Evolutionary conservation across 352 stramenopile species (phyloP).

Genomic region (Thraustochytrium striatum): DNA sequence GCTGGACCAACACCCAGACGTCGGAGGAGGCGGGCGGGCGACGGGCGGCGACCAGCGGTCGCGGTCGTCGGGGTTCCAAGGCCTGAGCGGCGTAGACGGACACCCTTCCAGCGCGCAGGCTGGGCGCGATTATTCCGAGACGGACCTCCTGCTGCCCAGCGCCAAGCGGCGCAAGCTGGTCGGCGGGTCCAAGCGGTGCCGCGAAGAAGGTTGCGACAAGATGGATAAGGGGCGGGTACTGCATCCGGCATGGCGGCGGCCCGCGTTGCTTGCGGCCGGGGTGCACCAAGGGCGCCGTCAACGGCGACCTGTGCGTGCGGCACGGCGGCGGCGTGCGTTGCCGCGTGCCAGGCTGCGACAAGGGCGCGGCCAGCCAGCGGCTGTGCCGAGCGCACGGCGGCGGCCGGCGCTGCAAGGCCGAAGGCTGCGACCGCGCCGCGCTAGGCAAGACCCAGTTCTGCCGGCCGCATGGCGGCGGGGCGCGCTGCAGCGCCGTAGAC

Average conservation of each 20-base stretch:
- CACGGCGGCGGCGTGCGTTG: conserved; percentile 78
- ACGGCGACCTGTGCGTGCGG: conserved; percentile 66
- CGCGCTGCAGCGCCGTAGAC: background rate
- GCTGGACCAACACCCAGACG: background rate
- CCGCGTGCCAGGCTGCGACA: conserved; percentile 52
- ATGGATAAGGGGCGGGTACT: conserved; percentile 71
- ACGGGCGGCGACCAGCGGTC: background rate
- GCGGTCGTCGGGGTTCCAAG: background rate
- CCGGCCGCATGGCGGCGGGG: conserved; percentile 60
- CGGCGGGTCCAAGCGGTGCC: conserved; percentile 64
- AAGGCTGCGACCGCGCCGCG: conserved; percentile 69
- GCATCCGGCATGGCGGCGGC: conserved; percentile 71
- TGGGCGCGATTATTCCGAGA: background rate
- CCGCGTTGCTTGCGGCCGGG: conserved; percentile 61
- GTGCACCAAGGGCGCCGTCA: conserved; percentile 63
- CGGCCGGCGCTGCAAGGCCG: conserved; percentile 70
- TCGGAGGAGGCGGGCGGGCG: background rate
- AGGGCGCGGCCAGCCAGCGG: conserved; percentile 18
- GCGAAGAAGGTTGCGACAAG: conserved; percentile 66
- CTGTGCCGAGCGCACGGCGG: conserved; percentile 63
- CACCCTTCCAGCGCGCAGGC: background rate
- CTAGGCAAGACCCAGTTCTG: conserved; percentile 69
- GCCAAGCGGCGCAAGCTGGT: background rate
- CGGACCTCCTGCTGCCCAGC: background rate
- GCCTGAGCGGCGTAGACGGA: background rate